Base-by-base conservation (phyloP, 345 rosid genomes). In the Populus simonii region DNA sequence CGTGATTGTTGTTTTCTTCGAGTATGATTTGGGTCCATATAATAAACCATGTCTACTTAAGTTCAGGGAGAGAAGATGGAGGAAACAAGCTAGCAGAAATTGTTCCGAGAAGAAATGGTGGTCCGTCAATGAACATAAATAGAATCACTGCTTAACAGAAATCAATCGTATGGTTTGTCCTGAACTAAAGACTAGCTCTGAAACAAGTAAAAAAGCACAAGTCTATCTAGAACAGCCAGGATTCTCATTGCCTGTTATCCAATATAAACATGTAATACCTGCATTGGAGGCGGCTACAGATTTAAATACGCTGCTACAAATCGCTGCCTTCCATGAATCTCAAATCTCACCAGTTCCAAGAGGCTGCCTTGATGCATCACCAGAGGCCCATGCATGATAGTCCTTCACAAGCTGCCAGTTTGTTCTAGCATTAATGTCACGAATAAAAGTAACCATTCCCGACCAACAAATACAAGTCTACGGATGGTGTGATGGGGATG, bases 311-410 rank as follows among this genome's bases (percentile, higher is more conserved):
- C 16, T 8, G 35, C 9, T 25, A 2, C 20, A 17, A 43, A 7
- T 2, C 2, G 47, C 49, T 43, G 66, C 59, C 61, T 65, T 61
- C 76, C 47, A 68, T 49, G 59, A 76, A 53, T 55, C 63, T 90
- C 87, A 93, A 72, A 95, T 92, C 86, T 95, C 83, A 39, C 98
- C 98, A 0, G 92, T 95, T 79, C 98, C 99, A 69, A 95, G 92
- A 38, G 97, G 88, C 88, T 95, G 98, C 82, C 98, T 92, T 71
- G 98, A 93, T 76, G 83, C 78, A 74, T 95, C 91, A 12, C 98
- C 96, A 29, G 97, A 84, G 18, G 98, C 97, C 98, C 98, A 95
- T 68, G 94, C 98, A 84, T 88, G 84, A 85, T 92, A 95, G 84
- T 95, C 98, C 83, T 93, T 92, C 2, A 85, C 88, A 67, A 95